These are phyloP conservation scores for Nakazawaea ambrosiae DNA, from an alignment of 805 yeast species.

Conservation along the genomic window DNA sequence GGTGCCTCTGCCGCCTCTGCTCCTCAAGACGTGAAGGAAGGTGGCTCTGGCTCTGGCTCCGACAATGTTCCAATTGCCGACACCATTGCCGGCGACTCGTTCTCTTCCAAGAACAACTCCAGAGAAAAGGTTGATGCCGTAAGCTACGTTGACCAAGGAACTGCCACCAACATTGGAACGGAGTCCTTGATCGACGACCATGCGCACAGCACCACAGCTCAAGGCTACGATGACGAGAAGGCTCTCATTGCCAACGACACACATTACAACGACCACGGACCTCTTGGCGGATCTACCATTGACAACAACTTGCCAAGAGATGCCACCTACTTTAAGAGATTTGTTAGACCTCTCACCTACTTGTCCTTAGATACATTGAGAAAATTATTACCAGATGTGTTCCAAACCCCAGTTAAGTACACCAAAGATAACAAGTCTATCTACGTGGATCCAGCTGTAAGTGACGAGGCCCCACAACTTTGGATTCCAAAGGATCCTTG, in stretches of 20 bases:
- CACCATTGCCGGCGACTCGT: conserved; percentile 7
- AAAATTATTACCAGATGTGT: conserved; percentile 31
- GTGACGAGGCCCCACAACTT: conserved; percentile 50
- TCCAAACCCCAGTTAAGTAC: conserved; percentile 17
- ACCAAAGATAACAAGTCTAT: conserved; percentile 20
- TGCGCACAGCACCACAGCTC: background rate
- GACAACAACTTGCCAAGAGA: conserved; percentile 8
- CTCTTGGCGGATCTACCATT: conserved; percentile 1
- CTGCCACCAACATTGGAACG: background rate
- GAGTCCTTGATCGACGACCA: background rate
- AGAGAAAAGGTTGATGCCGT: background rate
- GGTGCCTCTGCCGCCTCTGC: conserved; percentile 5
- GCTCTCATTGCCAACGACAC: background rate
- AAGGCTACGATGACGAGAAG: conserved; percentile 8
- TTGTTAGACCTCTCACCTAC: conserved; percentile 35
- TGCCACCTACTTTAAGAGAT: conserved; percentile 21
- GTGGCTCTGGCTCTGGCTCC: background rate
- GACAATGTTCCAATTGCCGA: background rate
- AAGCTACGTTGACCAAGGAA: conserved; percentile 4
- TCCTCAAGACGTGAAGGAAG: conserved; percentile 4
- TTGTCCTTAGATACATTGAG: conserved; percentile 35
- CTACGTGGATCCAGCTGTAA: conserved; percentile 51
- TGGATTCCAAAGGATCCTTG: conserved; percentile 68
- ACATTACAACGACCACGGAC: background rate
- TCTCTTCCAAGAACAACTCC: conserved; percentile 3